Conservation (phyloP, 441 rosid species). For the Gossypium davidsonii region DNA sequence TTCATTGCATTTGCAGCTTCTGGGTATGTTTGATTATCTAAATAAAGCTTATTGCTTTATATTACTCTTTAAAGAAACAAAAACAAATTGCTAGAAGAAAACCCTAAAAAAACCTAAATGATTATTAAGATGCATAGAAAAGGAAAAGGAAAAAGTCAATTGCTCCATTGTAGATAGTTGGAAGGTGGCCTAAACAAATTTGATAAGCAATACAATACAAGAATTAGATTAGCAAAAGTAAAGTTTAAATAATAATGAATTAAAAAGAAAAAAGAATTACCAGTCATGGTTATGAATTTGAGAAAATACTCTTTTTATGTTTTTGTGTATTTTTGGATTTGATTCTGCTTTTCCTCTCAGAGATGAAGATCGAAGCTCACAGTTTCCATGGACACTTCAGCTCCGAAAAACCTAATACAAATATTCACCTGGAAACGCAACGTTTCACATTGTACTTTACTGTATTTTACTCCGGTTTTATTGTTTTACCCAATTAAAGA, state of each 20-base stretch:
- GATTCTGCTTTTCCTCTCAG: too few relatives aligned
- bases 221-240: background rate
- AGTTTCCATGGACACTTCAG: too few relatives aligned
- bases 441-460: too few relatives aligned
- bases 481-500: too few relatives aligned
- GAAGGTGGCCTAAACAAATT: background rate
- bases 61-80: background rate
- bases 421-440: too few relatives aligned
- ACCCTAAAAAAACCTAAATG: too few relatives aligned
- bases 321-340: too few relatives aligned
- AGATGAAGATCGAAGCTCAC: too few relatives aligned
- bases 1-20: background rate
- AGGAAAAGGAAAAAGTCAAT: background rate
- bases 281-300: conserved; percentile 9
- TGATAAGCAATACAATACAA: background rate
- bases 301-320: too few relatives aligned
- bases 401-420: too few relatives aligned
- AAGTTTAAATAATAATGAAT: background rate
- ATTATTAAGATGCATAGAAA: too few relatives aligned
- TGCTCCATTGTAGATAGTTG: background rate
- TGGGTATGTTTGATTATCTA: background rate
- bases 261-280: background rate
- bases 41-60: background rate
- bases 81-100: background rate
- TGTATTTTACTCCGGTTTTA: too few relatives aligned